Base-by-base conservation (phyloP, 2,329 filamentous ascomycete genomes). In the Claviceps digitariae region DNA sequence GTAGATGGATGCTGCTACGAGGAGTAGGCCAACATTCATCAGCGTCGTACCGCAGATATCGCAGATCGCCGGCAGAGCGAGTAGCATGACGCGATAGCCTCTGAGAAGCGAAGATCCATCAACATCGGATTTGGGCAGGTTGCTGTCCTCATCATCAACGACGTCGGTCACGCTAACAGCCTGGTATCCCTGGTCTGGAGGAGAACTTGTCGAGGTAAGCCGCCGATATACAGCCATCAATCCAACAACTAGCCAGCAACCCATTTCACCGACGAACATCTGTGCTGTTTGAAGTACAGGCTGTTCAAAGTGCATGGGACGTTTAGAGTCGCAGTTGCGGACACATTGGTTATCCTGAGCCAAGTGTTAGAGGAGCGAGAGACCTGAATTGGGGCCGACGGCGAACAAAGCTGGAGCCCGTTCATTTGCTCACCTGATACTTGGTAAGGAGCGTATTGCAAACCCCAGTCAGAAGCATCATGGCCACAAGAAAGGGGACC, bases 361-460 rank as follows among this genome's bases (percentile, higher is more conserved):
- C n/a, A 40, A 13, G 23, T 29, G 12, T 52, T 29, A 52, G 45
- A 43, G 7, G 10, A 27, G 36, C 12, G 56, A 44, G 34, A 36
- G 12, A 48, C 25, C 27, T 34, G 29, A 21, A 1, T 21, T 40
- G 12, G 6, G 36, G 12, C 17, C 23, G 36, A 31, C 6, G n/a
- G 34, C 48, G 25, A 36, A 23, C 15, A 29, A 21, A 25, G 12
- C n/a, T 25, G 36, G 3, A 10, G 17, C 2, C 5, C 20, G 21
- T 8, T 4, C 1, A 25, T 44, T 27, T 46, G 66, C 73, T 56
- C 69, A 90, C 90, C 74, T 97, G 91, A 65, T 90, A 96, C 67
- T 98, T 98, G 61, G 91, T 96, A 63, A 98, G 77, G 57, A 98
- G 81, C 1, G 93, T 98, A 69, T 98, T 98, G 77, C 90, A 95